phyloP scores from a whole-genome alignment of 108 stramenopile genomes.

The Fragilariopsis cylindrus region DNA sequence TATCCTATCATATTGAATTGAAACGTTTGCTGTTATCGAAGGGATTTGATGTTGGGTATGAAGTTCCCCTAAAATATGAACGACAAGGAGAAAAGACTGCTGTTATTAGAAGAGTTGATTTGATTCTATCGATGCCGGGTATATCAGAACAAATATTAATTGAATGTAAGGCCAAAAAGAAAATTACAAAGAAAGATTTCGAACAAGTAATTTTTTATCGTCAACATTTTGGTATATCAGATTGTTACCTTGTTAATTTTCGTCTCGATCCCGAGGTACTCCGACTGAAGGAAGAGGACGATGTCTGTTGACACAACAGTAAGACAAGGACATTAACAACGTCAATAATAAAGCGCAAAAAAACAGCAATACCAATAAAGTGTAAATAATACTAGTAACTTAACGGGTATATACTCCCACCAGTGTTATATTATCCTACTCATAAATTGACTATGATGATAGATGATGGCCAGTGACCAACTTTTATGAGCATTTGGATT shows the following conservation, averaged over 20 bases:
- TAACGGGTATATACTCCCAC: too few relatives aligned
- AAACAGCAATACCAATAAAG: too few relatives aligned
- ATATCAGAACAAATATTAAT: background rate
- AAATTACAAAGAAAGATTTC: background rate
- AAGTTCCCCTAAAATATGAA: background rate
- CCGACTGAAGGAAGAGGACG: too few relatives aligned
- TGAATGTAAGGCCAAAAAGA: slow-evolving; percentile 13
- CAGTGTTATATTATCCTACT: too few relatives aligned
- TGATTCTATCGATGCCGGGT: background rate
- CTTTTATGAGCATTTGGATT: too few relatives aligned
- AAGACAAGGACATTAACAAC: too few relatives aligned
- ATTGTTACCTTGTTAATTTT: slow-evolving; percentile 13
- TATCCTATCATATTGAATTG: background rate
- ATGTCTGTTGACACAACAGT: too few relatives aligned
- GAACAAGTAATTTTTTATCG: slow-evolving; percentile 1
- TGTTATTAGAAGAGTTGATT: background rate
- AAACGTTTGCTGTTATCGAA: background rate
- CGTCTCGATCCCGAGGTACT: background rate
- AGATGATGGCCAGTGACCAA: too few relatives aligned
- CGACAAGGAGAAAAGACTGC: background rate
- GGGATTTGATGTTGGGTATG: background rate
- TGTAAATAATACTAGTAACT: too few relatives aligned
- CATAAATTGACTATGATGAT: too few relatives aligned
- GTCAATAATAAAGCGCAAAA: too few relatives aligned
- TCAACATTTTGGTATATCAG: slow-evolving; percentile 2